A percentile compares a stretch with the other conserved stretches of the same genome.
These are phyloP conservation scores for Penicillium sumatraense DNA, from an alignment of 2,329 filamentous ascomycete species.

Conservation along the genomic window DNA sequence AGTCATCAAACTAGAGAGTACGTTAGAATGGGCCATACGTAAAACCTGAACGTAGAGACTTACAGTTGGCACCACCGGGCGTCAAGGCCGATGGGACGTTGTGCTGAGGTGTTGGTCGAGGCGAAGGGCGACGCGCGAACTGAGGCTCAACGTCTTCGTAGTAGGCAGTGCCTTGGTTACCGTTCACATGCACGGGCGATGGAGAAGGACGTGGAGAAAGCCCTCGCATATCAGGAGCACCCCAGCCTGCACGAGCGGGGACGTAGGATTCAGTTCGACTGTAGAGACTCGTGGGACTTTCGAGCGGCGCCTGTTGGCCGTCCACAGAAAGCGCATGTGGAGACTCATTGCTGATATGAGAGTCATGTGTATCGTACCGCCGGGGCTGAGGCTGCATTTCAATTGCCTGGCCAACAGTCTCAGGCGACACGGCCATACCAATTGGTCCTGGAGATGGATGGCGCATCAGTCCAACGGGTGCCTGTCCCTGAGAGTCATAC, in stretches of 20 bases:
- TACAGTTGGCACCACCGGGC: slow-evolving; percentile 42
- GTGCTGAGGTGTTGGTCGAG: slow-evolving; percentile 22
- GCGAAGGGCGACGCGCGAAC: slow-evolving; percentile 61
- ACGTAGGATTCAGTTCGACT: slow-evolving; percentile 64
- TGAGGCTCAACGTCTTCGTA: slow-evolving; percentile 93
- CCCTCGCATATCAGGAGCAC: slow-evolving; percentile 19
- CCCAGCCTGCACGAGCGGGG: slow-evolving; percentile 53
- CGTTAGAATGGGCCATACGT: slow-evolving; percentile 64
- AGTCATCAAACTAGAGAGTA: slow-evolving; percentile 75
- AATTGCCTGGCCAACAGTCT: slow-evolving; percentile 66
- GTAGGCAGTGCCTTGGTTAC: slow-evolving; percentile 57
- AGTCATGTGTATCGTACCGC: slow-evolving; percentile 35
- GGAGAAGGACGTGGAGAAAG: slow-evolving; percentile 17
- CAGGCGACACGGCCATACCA: slow-evolving; percentile 41
- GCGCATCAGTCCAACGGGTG: slow-evolving; percentile 20
- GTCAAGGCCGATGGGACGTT: slow-evolving; percentile 41
- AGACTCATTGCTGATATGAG: slow-evolving; percentile 29
- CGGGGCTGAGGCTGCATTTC: slow-evolving; percentile 79
- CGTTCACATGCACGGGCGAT: slow-evolving; percentile 12
- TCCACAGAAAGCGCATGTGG: slow-evolving; percentile 34
- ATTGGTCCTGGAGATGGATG: slow-evolving; percentile 39
- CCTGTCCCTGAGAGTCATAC: slow-evolving; percentile 31
- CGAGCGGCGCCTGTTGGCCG: slow-evolving; percentile 37
- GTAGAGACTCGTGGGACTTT: slow-evolving; percentile 74
- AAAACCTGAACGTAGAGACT: slow-evolving; percentile 32